Percentiles rank a stretch among this genome's conserved stretches.
phyloP scores from a whole-genome alignment of 164 flowering plant genomes.

The Sextonia rubra region DNA sequence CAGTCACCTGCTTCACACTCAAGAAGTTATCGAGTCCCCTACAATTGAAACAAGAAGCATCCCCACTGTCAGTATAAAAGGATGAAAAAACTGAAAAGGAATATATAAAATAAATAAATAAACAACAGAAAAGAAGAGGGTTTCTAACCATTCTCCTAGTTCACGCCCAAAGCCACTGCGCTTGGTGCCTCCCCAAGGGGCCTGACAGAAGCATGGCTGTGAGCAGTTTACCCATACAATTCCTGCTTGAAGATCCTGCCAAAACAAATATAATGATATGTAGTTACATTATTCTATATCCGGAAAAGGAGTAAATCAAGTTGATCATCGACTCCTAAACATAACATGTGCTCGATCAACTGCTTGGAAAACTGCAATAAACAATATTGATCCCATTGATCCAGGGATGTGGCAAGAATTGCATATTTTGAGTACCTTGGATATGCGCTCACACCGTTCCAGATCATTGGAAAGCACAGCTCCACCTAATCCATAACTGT shows the following conservation, averaged over 20 bases:
- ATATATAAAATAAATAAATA: too few relatives aligned
- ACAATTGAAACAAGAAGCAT: neutral
- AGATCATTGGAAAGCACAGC: constrained; percentile 88
- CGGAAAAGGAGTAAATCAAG: neutral
- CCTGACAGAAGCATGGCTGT: constrained; percentile 94
- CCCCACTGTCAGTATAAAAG: neutral
- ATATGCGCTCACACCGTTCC: constrained; percentile 84
- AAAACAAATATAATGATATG: neutral
- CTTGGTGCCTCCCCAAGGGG: constrained; percentile 98
- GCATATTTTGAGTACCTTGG: constrained; percentile 45
- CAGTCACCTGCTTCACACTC: constrained; percentile 93
- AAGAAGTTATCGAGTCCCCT: constrained; percentile 97
- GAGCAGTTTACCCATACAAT: constrained; percentile 98
- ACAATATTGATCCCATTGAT: neutral
- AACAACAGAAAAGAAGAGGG: too few relatives aligned
- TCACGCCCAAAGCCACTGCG: constrained; percentile 99
- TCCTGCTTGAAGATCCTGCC: constrained; percentile 78
- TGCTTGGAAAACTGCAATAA: neutral
- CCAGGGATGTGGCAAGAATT: neutral
- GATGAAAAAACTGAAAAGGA: neutral
- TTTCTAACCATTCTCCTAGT: constrained; percentile 82
- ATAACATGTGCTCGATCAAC: neutral
- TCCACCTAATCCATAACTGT: constrained; percentile 83
- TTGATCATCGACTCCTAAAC: neutral
- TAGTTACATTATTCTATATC: neutral